Evolutionary conservation across 805 yeast species (phyloP).

Genomic region (Yarrowia phangngaensis): DNA sequence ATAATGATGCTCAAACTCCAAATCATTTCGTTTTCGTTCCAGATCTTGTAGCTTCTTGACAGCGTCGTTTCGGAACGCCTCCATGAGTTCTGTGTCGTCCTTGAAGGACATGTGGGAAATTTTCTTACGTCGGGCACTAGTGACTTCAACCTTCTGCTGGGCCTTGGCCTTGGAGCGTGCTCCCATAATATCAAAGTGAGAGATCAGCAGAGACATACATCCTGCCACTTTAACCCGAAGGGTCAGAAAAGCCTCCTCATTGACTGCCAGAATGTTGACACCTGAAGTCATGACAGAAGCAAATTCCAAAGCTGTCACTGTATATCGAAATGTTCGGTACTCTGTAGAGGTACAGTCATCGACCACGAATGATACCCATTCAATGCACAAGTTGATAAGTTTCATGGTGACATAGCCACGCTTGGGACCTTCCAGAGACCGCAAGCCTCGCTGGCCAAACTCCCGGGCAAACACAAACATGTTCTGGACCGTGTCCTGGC

Average conservation of each 20-base stretch:
- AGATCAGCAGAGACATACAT: slow-evolving; percentile 86
- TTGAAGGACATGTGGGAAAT: slow-evolving; percentile 46
- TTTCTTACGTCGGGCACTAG: slow-evolving; percentile 36
- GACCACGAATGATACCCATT: slow-evolving; percentile 88
- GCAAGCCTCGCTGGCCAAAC: slow-evolving; percentile 67
- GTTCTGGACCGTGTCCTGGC: slow-evolving; percentile 73
- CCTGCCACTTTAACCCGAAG: slow-evolving; percentile 83
- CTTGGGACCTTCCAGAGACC: slow-evolving; percentile 58
- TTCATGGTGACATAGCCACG: slow-evolving; percentile 66
- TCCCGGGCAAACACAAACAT: slow-evolving; percentile 77
- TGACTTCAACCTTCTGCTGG: slow-evolving; percentile 45
- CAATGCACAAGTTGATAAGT: slow-evolving; percentile 70
- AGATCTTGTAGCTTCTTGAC: slow-evolving; percentile 60
- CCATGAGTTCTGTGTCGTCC: slow-evolving; percentile 51
- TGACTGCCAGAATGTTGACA: slow-evolving; percentile 75
- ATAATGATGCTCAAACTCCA: slow-evolving; percentile 46
- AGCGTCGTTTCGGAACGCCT: slow-evolving; percentile 62
- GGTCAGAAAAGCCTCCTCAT: slow-evolving; percentile 66
- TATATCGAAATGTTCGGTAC: slow-evolving; percentile 88
- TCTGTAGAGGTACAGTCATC: slow-evolving; percentile 95
- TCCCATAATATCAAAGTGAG: slow-evolving; percentile 98
- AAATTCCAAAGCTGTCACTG: slow-evolving; percentile 91
- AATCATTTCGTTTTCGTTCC: slow-evolving; percentile 49
- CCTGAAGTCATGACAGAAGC: slow-evolving; percentile 94
- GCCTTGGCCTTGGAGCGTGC: slow-evolving; percentile 71